phyloP scores from a whole-genome alignment of 257 asterid species.

The Lycium ferocissimum region DNA sequence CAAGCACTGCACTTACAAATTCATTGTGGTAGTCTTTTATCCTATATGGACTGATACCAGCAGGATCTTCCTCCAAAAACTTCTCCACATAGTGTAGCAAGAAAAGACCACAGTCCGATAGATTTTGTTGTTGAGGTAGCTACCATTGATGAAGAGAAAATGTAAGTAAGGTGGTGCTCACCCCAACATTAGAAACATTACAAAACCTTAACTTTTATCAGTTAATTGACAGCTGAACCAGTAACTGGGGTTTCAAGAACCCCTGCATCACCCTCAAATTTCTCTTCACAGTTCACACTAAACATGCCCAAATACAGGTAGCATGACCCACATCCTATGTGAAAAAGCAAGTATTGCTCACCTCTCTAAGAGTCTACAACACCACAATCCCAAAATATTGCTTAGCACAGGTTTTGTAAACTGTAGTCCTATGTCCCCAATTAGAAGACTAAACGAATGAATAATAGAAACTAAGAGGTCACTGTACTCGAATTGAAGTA shows the following conservation, averaged over 20 bases:
- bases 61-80: conserved; percentile 82
- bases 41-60: conserved; percentile 66
- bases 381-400: background rate
- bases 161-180: background rate
- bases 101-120: conserved; percentile 93
- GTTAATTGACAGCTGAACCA: conserved; percentile 11
- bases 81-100: conserved; percentile 91
- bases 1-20: conserved; percentile 66
- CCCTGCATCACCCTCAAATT: background rate
- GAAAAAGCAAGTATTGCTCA: background rate
- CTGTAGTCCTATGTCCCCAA: background rate
- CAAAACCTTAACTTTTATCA: background rate
- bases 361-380: background rate
- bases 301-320: conserved; percentile 5
- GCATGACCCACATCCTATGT: conserved; percentile 9
- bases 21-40: conserved; percentile 56
- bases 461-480: conserved; percentile 20
- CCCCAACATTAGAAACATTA: background rate
- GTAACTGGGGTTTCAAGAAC: conserved; percentile 10
- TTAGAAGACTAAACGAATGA: background rate
- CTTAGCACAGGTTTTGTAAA: background rate
- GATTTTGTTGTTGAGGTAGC: conserved; percentile 95
- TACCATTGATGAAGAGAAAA: conserved; percentile 45
- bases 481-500: background rate
- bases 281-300: conserved; percentile 14